Evolutionary conservation across 768 basidiomycete species (phyloP).

Genomic region (Lentinula boryana): DNA sequence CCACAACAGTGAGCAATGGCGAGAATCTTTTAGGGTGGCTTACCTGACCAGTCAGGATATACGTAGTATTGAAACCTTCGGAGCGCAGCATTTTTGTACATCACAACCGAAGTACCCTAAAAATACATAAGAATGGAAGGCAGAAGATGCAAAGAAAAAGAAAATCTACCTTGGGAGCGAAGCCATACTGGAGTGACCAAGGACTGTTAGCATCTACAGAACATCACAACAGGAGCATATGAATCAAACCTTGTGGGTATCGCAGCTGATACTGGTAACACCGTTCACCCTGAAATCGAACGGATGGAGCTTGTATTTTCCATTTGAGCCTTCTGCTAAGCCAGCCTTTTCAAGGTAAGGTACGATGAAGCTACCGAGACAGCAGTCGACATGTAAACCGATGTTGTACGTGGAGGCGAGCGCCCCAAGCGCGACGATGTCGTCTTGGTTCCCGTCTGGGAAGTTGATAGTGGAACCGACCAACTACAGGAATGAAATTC

Average conservation of each 20-base stretch:
- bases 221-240: background rate
- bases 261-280: conserved; percentile 93
- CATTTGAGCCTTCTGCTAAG: conserved; percentile 51
- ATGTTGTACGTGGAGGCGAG: conserved; percentile 72
- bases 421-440: conserved; percentile 71
- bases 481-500: conserved; percentile 36
- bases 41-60: conserved; percentile 73
- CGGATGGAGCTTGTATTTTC: conserved; percentile 51
- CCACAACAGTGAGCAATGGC: background rate
- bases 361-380: conserved; percentile 89
- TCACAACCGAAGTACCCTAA: conserved; percentile 88
- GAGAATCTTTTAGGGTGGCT: conserved; percentile 12
- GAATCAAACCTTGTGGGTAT: conserved; percentile 78
- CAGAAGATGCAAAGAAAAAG: background rate
- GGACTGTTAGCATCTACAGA: conserved; percentile 2
- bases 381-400: conserved; percentile 93
- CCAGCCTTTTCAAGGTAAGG: conserved; percentile 85
- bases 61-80: conserved; percentile 85
- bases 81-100: conserved; percentile 80
- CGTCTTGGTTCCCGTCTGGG: conserved; percentile 82
- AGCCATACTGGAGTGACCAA: conserved; percentile 63
- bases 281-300: conserved; percentile 92
- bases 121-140: conserved; percentile 1
- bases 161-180: conserved; percentile 75
- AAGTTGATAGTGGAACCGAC: conserved; percentile 86